Base-by-base conservation (phyloP, 2,329 filamentous ascomycete species). In the Botrytis medusae region DNA sequence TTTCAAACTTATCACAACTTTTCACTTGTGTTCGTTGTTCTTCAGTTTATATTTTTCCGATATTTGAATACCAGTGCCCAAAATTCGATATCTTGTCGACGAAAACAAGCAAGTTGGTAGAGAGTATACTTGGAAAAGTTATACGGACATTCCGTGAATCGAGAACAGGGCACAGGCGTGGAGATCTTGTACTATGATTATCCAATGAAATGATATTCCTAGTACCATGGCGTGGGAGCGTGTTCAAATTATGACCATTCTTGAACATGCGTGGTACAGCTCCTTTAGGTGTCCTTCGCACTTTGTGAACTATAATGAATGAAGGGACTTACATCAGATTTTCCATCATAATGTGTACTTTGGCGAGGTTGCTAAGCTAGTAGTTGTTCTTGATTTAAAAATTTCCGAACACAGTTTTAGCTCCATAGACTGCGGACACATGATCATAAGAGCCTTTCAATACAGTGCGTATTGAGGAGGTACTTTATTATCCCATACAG, bases 391-490 rank as follows among this genome's bases (percentile, higher is more conserved):
- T 16, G 25, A n/a, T 16, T 54, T 16, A 5, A 54, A 25, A n/a
- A n/a, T 32, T 18, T 57, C 51, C 18, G 2, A 18, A 29, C 6
- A 29, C 8, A 6, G n/a, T 16, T 57, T 18, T 29, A 18, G 25
- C n/a, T 57, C n/a, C 7, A 6, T 29, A 57, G n/a, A 57, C 9
- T 29, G 12, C 9, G 16, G 3, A 57, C 14, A 18, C 18, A 18
- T 57, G n/a, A n/a, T 54, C 4, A 1, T 25, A n/a, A 14, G 25
- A n/a, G 1, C 12, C 25, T n/a, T 6, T 54, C 2, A 54, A n/a
- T 0, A 51, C 25, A 51, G 4, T 3, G n/a, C 12, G 2, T 16
- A 4, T 51, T 6, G 10, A n/a, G 12, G 0, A n/a, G 14, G 10
- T 51, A 4, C 25, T 22, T 51, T n/a, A 10, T 5, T 7, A 16